Evolutionary conservation across 1,139 yeast genomes (phyloP).

Genomic region (Candida sp.): DNA sequence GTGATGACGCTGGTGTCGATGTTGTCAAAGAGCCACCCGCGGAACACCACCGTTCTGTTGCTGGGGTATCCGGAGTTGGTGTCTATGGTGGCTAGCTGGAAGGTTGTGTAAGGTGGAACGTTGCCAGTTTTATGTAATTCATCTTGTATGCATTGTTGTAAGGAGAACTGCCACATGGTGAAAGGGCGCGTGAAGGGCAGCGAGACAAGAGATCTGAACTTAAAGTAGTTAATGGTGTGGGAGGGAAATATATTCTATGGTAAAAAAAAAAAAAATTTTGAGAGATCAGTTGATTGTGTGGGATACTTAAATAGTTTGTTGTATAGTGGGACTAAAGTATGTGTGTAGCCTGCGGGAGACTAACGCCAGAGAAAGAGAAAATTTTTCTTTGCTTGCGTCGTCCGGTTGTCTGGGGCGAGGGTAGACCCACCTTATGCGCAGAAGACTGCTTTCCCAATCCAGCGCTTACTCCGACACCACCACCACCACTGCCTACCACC

Average conservation of each 20-base stretch:
- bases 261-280: background rate
- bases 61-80: slow-evolving; percentile 54
- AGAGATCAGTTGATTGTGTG: background rate
- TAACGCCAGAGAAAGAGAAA: background rate
- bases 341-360: background rate
- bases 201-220: background rate
- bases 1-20: slow-evolving; percentile 68
- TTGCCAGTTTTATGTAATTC: slow-evolving; percentile 19
- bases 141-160: slow-evolving; percentile 10
- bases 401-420: background rate
- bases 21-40: slow-evolving; percentile 80
- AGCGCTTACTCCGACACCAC: too few species aligned
- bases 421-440: background rate
- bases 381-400: background rate
- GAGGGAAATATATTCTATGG: background rate
- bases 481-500: background rate
- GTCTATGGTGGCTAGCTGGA: slow-evolving; percentile 75
- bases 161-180: slow-evolving; percentile 1
- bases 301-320: background rate
- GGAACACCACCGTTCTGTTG: slow-evolving; percentile 70
- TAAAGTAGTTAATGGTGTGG: background rate
- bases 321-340: background rate
- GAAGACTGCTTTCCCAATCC: slow-evolving; percentile 5
- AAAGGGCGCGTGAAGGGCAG: background rate
- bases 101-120: slow-evolving; percentile 54